These are phyloP conservation scores for Diaporthe batatas DNA, from an alignment of 2,329 filamentous ascomycete species.

Conservation along the genomic window DNA sequence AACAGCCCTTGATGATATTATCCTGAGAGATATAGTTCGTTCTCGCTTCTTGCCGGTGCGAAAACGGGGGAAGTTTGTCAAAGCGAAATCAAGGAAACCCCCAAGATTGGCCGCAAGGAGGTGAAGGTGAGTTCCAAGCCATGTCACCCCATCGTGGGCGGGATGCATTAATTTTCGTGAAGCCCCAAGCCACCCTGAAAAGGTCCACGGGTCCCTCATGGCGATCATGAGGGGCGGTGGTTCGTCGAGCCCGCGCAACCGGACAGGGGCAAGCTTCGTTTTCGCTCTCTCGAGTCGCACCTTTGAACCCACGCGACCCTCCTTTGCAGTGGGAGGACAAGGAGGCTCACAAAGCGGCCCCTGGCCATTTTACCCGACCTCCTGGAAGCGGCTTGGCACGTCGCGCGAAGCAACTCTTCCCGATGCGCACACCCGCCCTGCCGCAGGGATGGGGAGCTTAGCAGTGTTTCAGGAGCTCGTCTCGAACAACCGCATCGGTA, in stretches of 20 bases:
- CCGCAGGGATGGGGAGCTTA: slow-evolving; percentile 33
- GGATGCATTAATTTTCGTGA: slow-evolving; percentile 6
- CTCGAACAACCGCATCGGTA: slow-evolving; percentile 25
- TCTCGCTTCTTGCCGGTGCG: slow-evolving; percentile 15
- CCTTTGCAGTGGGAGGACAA: neutral
- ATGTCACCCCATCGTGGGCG: slow-evolving; percentile 18
- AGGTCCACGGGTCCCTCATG: neutral
- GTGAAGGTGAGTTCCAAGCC: neutral
- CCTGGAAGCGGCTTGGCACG: slow-evolving; percentile 23
- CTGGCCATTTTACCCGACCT: slow-evolving; percentile 26
- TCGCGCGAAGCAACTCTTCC: slow-evolving; percentile 32
- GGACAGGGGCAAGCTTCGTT: slow-evolving; percentile 25
- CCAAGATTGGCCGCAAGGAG: neutral
- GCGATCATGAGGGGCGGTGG: slow-evolving; percentile 17
- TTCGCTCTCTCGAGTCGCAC: slow-evolving; percentile 37
- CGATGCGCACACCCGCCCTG: slow-evolving; percentile 14
- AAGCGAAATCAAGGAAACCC: slow-evolving; percentile 9
- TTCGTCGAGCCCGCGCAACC: slow-evolving; percentile 15
- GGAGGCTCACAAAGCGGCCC: neutral
- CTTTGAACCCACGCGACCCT: slow-evolving; percentile 25
- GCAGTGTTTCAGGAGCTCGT: slow-evolving; percentile 36
- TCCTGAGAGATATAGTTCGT: neutral
- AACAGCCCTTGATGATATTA: neutral
- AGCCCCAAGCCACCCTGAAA: slow-evolving; percentile 16
- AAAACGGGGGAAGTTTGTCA: slow-evolving; percentile 8